Evolutionary conservation across 2,329 filamentous ascomycete genomes (phyloP).

Genomic region (Beauveria australis): DNA sequence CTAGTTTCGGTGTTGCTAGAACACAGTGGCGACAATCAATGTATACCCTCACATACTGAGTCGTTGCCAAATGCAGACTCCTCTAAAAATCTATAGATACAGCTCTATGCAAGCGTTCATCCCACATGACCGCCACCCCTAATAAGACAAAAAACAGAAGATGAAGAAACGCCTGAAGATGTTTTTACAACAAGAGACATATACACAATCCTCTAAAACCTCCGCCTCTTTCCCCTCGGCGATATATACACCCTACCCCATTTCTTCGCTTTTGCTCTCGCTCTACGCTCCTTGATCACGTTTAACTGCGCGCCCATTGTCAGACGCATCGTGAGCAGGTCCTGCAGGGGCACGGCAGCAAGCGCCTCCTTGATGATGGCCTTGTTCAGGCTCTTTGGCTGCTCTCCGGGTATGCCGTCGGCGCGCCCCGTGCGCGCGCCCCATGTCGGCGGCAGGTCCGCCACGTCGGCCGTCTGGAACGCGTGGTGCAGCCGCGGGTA

Average conservation of each 20-base stretch:
- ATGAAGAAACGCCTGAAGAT: neutral
- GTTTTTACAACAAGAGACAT: neutral
- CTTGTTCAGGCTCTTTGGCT: slow-evolving; percentile 16
- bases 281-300: neutral
- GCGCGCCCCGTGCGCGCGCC: neutral
- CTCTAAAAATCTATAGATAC: neutral
- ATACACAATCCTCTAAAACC: neutral
- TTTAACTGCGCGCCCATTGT: slow-evolving; percentile 16
- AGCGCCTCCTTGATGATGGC: slow-evolving; percentile 24
- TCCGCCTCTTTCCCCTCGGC: neutral
- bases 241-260: neutral
- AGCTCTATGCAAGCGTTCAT: neutral
- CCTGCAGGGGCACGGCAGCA: slow-evolving; percentile 17
- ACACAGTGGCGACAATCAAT: neutral
- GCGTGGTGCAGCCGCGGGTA: slow-evolving; percentile 35
- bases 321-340: slow-evolving; percentile 20
- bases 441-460: slow-evolving; percentile 21
- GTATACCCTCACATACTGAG: too few relatives aligned
- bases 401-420: neutral
- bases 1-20: neutral
- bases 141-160: neutral
- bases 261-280: neutral
- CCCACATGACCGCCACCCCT: neutral
- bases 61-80: neutral
- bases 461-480: slow-evolving; percentile 26